These are phyloP conservation scores for Tulasnella sp. DNA, from an alignment of 768 basidiomycete species.

Conservation along the genomic window DNA sequence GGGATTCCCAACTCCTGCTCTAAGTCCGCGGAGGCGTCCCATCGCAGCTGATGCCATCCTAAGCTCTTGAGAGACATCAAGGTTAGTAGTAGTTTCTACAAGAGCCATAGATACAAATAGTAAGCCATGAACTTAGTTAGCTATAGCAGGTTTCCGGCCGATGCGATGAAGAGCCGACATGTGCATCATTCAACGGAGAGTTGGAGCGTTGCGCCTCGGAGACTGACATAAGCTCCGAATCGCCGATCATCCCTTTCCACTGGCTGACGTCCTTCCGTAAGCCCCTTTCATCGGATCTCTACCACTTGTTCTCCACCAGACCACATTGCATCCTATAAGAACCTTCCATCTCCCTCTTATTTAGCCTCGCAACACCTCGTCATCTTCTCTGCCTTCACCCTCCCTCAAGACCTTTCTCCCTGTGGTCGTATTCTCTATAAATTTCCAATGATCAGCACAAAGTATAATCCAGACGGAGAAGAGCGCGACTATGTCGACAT, in stretches of 20 bases:
- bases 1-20: not conserved
- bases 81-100: no score
- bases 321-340: not conserved
- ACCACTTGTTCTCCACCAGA: not conserved
- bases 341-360: not conserved
- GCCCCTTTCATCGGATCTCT: not conserved
- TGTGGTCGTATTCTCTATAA: not conserved
- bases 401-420: not conserved
- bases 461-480: not conserved
- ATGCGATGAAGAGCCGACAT: not conserved
- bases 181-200: not conserved
- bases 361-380: not conserved
- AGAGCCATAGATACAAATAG: no score
- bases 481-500: conserved; percentile 56
- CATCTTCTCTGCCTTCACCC: not conserved
- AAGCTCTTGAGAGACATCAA: not conserved
- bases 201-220: not conserved
- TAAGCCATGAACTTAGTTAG: no score
- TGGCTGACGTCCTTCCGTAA: not conserved
- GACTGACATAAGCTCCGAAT: not conserved
- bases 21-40: not conserved
- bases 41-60: not conserved
- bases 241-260: not conserved
- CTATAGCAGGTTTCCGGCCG: not conserved
- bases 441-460: not conserved